Base-by-base conservation (phyloP, 2,329 filamentous ascomycete genomes). In the Diaporthe nobilis region DNA sequence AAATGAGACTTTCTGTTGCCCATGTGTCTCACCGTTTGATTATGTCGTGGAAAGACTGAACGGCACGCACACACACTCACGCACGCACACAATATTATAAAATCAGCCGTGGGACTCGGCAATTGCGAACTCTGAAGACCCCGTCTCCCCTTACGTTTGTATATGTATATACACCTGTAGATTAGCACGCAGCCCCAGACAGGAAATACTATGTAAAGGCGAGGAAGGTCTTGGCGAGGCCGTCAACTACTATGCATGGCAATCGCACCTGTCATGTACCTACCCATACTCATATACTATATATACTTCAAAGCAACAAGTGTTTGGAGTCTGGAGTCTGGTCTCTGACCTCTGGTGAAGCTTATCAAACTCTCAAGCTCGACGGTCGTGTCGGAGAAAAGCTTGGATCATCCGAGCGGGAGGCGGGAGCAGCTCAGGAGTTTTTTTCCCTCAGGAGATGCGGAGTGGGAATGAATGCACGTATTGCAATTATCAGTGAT, bases 21-120 rank as follows among this genome's bases (percentile, higher is more conserved):
- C 34, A 70, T 70, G 53, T 70, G 65, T 55, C 65, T 55, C 65
- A 70, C 65, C 49, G 47, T 68, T 68, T 68, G 49, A 68, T 25
- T 13, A 68, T 25, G 25, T 68, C 53, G 47, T 39, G 65, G 12
- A 37, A 39, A 68, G 68, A 60, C 68, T 34, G 39, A 58, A 57
- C 13, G 51, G 39, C 70, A 63, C 20, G 49, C 57, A 37, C 25
- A 58, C 44, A 53, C 68, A 60, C 55, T 25, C 28, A 58, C 28
- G 15, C 25, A 39, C 37, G 37, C 37, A 39, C 37, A 39, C 37
- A 39, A 13, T 39, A 17, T 28, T 63, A 44, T 47, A 39, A 53
- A 47, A 47, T 34, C 39, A 28, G 39, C 58, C 28, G 63, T 37
- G 63, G 44, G 39, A 44, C 60, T 12, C 28, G 25, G 12, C 44